Evolutionary conservation across 345 rosid species (phyloP), one percentile per base, ranked within the genome.

Genomic region (Boechera stricta): DNA sequence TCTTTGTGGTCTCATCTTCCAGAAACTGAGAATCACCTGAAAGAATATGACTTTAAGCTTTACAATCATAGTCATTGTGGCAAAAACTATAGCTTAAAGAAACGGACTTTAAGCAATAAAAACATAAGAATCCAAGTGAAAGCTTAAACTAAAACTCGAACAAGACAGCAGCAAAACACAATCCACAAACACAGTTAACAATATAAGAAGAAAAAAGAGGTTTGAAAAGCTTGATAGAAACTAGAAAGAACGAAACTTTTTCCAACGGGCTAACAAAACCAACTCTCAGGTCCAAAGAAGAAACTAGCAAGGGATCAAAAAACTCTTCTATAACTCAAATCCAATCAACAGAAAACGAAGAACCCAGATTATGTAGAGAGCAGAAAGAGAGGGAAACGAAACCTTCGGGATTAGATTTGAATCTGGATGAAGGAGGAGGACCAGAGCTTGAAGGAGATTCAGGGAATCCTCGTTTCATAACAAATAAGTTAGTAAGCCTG

Each of bases 391-490:
- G 6, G n/a, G 31, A 12, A 12, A 11, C 0, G 48, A 47, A 71
- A 79, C 98, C 97, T 87, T 88, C 85, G 10, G 95, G 91, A 63
- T 92, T 91, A 26, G 68, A 75, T 85, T 77, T 91, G 82, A 82
- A 38, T 82, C 86, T 84, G 72, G 91, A 85, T 29, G 87, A 82
- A 80, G 96, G 88, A 38, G 90, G 97, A 61, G 86, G 88, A 52
- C 66, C 76, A 72, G 92, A 88, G 79, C 84, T 79, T 13, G 97
- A 82, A 7, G 90, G 87, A 55, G 91, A 87, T 61, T 84, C 89
- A n/a, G 86, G 33, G 82, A 81, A 75, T 67, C 90, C 95, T 56
- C 98, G 87, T 89, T 93, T 91, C 97, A 91, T 91, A 67, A 49
- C 73, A 41, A 31, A 26, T 12, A 45, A 32, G 48, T 12, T 49